Conservation (phyloP, 129 eudicot genomes). For the carrot (Daucus carota) region DH1_v3.0 NC_030381.2:49561001-49561500, state of each 20-base stretch:
- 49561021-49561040: not conserved
- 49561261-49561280: not conserved
- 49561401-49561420: not conserved
- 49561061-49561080: not conserved
- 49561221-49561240: not conserved
- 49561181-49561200: not conserved
- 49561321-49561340: not conserved
- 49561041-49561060: not conserved
- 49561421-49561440: conserved; percentile 58
- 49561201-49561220: not conserved
- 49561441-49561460: conserved; percentile 95
- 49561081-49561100: not conserved
- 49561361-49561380: not conserved
- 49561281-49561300: not conserved
- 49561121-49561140: not conserved
- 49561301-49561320: not conserved
- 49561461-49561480: conserved; percentile 79
- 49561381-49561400: not conserved
- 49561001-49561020: not conserved
- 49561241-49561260: not conserved
- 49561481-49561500: conserved; percentile 93
- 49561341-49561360: not conserved
- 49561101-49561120: not conserved
- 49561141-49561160: not conserved
- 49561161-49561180: not conserved